Evolutionary conservation across 129 eudicot genomes (phyloP), one percentile per base, ranked within the genome.

Genomic region (Flaveria robusta): DNA sequence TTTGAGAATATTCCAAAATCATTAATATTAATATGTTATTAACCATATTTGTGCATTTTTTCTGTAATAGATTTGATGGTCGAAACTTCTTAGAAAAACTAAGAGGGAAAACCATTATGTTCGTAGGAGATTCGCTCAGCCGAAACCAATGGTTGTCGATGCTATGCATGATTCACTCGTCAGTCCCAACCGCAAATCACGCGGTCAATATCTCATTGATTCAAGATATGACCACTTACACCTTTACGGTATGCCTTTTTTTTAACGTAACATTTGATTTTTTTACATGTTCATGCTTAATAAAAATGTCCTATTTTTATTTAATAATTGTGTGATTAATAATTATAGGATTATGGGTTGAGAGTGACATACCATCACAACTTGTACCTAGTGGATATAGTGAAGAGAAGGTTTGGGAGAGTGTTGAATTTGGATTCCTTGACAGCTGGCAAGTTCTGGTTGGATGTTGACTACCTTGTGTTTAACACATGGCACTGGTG

Each of bases 401-500:
- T 73, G 46, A 65, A 63, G 47, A 68, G 68, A 72, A 81, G 63
- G 12, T 15, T 71, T 15, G 90, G 92, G 58, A 77, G 90, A 74
- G 81, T 90, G 29, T 74, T 90, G 66, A 86, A 71, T 51, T 71
- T 87, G 50, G 82, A 77, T 37, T 77, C 85, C 0, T 51, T 90
- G 18, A 68, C 82, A 54, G 86, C 81, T 42, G 88, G 85, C 20
- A 75, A 81, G 55, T 1, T 70, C 0, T 88, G 96, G 96, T 71
- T 45, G 50, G 82, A 70, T 22, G 77, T 77, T 64, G 93, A 90
- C 68, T 58, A 84, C 75, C 81, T 90, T 9, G 79, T 90, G 26
- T 90, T 90, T 71, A 90, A 90, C 81, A 85, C 96, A 26, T 90
- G 87, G 87, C 89, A 86, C 24, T 90, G 96, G 96, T 90, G 96